Base-by-base conservation (phyloP, 1,284 basidiomycete genomes). In the Coriolopsis trogii region DNA sequence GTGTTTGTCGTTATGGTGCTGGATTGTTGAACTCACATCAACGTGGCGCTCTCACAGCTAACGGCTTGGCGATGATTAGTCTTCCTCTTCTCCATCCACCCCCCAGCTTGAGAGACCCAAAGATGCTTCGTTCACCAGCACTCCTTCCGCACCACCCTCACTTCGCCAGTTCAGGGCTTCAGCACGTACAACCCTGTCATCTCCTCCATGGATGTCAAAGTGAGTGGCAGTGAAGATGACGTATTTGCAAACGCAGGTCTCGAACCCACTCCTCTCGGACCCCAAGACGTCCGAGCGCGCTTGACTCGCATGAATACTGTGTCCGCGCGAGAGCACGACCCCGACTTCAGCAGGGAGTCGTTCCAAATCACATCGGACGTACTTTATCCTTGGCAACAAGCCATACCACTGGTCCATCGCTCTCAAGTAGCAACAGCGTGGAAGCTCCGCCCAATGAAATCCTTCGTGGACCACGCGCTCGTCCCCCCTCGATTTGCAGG, bases 171-270 rank as follows among this genome's bases (percentile, higher is more conserved):
- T 60, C 77, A 80, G 61, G 67, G 74, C 55, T 73, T 75, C 10
- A 72, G 71, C 41, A 65, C 64, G 55, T 59, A 63, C 43, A 75
- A 80, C 55, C 77, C 74, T 3, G 77, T 77, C 20, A 81, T 87
- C 46, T 85, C 84, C 3, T 90, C 88, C 0, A 76, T 89, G 71
- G 82, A 85, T 53, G 88, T 89, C 4, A 85, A 89, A 65, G 70
- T 82, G 42, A 88, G 86, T 63, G 67, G 72, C 21, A 69, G 70
- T 3, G 69, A 73, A 25, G 76, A 80, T 37, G 68, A 57, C 13
- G 48, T 49, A 1, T 55, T 55, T 25, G 40, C 49, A 12, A 37
- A 38, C 31, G 10, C 37, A 49, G 3, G 53, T 37, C 20, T 42
- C 37, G 15, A 56, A 43, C n/a, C 46, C 34, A 33, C 49, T 39